Conservation (phyloP, 306 rosid species). For the Carpinus viminea region DNA sequence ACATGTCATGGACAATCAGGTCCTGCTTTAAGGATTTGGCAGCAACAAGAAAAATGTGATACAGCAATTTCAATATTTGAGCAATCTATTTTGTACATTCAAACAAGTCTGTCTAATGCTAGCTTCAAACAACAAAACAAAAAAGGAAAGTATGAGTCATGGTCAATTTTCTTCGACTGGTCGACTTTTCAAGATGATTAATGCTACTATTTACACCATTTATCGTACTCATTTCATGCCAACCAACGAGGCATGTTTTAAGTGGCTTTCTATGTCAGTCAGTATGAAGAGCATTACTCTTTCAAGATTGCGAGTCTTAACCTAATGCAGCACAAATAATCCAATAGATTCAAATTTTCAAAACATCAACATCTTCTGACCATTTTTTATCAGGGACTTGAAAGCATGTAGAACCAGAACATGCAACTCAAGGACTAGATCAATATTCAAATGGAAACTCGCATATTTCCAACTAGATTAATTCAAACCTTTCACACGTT, state of each 20-base stretch:
- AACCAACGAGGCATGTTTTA: too few relatives aligned
- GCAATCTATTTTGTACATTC: background rate
- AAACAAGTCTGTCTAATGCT: background rate
- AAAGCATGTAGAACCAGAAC: background rate
- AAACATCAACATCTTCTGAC: background rate
- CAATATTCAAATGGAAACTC: background rate
- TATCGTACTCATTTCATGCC: too few relatives aligned
- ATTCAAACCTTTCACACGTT: background rate
- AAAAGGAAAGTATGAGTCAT: background rate
- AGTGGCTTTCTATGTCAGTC: too few relatives aligned
- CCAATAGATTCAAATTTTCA: background rate
- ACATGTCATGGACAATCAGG: background rate
- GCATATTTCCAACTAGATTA: background rate
- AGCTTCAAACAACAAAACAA: background rate
- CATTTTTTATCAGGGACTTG: background rate
- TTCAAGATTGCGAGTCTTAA: background rate
- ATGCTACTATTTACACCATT: too few relatives aligned
- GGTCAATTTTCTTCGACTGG: background rate
- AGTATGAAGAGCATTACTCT: background rate
- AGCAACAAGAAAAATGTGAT: constrained; percentile 5
- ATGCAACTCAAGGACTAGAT: background rate
- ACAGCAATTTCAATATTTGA: constrained; percentile 5
- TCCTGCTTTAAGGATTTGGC: background rate
- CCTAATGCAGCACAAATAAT: background rate
- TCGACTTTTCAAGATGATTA: background rate